A percentile compares a stretch with the other conserved stretches of the same genome.
phyloP scores from a whole-genome alignment of 345 rosid species.

The Syzygium jambos region DNA sequence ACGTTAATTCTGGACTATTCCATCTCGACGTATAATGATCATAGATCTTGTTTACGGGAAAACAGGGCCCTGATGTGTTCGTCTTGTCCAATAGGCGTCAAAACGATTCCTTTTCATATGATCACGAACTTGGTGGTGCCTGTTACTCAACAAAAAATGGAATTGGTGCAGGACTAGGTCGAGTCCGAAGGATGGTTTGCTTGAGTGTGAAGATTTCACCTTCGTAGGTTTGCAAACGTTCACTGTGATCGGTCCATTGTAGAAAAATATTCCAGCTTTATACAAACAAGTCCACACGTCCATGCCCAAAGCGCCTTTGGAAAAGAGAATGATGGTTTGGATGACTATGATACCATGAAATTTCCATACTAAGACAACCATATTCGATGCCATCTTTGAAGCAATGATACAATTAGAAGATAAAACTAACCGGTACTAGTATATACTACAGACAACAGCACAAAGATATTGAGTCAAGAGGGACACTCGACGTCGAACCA shows the following conservation, averaged over 20 bases:
- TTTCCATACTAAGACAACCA: background rate
- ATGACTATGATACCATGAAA: background rate
- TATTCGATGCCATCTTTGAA: background rate
- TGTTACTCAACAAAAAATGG: background rate
- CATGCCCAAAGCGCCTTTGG: background rate
- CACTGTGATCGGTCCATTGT: background rate
- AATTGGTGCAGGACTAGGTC: background rate
- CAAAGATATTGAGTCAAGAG: constrained; percentile 4
- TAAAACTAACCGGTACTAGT: background rate
- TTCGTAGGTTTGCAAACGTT: background rate
- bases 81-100: background rate
- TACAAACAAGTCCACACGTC: background rate
- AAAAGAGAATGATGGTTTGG: background rate
- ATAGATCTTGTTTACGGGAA: background rate
- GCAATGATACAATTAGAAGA: background rate
- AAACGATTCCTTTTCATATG: background rate
- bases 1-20: background rate
- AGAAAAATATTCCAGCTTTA: background rate
- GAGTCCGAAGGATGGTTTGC: background rate
- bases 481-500: constrained; percentile 75
- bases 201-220: background rate
- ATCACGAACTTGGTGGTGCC: background rate
- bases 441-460: background rate
- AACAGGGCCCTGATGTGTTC: background rate
- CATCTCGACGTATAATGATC: background rate